These are phyloP conservation scores for Trichoderma reesei DNA, from an alignment of 495 filamentous ascomycete genomes.

Conservation along the genomic window DNA sequence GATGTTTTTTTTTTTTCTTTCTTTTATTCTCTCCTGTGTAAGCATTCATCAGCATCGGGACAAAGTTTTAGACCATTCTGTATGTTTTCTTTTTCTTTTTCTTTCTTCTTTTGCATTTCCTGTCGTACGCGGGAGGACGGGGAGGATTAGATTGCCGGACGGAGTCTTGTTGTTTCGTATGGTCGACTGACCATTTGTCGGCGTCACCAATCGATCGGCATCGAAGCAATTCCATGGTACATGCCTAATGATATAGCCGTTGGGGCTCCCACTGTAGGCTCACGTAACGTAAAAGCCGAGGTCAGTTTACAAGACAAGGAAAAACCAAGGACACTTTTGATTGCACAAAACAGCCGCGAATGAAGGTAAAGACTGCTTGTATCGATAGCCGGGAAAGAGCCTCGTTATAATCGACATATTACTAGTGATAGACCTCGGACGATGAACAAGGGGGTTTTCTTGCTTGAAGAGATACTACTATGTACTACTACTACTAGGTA, in stretches of 20 bases:
- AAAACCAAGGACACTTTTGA: not conserved
- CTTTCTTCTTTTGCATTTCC: no score
- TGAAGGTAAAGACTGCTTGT: not conserved
- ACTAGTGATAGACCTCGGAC: not conserved
- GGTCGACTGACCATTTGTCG: not conserved
- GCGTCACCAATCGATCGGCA: not conserved
- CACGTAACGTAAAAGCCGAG: not conserved
- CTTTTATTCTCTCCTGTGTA: not conserved
- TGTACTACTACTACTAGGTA: no score
- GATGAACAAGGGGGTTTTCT: no score
- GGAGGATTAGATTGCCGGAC: not conserved
- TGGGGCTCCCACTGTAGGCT: not conserved
- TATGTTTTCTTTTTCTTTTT: not conserved
- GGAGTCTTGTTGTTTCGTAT: not conserved
- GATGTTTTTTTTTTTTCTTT: not conserved
- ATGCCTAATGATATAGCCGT: not conserved
- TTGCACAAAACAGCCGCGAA: not conserved
- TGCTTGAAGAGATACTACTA: no score
- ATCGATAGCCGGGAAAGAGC: not conserved
- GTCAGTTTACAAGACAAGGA: not conserved
- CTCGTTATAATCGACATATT: no score
- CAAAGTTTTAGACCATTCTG: not conserved
- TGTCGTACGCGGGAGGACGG: not conserved
- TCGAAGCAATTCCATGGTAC: not conserved
- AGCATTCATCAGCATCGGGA: not conserved